These are phyloP conservation scores for Botrytis porri DNA, from an alignment of 2,329 filamentous ascomycete genomes.

Conservation along the genomic window DNA sequence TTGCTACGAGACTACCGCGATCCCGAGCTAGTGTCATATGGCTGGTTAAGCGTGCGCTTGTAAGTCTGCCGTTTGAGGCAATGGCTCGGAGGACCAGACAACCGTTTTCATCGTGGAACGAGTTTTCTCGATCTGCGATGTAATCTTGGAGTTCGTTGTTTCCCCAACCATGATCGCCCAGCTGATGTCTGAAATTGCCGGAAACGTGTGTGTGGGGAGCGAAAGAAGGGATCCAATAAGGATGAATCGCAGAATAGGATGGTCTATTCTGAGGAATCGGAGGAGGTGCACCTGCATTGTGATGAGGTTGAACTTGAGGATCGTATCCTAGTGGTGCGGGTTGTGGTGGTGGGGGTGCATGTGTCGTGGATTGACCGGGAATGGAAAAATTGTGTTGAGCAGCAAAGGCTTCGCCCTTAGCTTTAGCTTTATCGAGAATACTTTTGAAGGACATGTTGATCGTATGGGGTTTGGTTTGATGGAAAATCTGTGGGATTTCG, in stretches of 20 bases:
- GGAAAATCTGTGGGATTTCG: not conserved
- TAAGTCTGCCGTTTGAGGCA: conserved; percentile 46
- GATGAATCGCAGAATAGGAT: conserved; percentile 17
- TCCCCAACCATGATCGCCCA: conserved; percentile 59
- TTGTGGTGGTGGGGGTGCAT: conserved; percentile 7
- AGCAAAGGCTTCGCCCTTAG: conserved; percentile 27
- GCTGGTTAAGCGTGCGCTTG: conserved; percentile 54
- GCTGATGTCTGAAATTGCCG: conserved; percentile 53
- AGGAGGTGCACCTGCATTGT: conserved; percentile 5
- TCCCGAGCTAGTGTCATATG: conserved; percentile 50
- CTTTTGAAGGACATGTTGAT: conserved; percentile 27
- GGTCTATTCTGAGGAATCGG: conserved; percentile 18
- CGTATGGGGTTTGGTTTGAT: not conserved
- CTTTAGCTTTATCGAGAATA: conserved; percentile 31
- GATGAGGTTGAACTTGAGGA: conserved; percentile 8
- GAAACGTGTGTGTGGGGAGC: conserved; percentile 46
- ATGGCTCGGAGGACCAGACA: conserved; percentile 54
- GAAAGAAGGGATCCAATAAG: conserved; percentile 55
- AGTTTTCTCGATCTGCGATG: conserved; percentile 48
- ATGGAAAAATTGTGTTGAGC: conserved; percentile 23
- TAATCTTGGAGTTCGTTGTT: conserved; percentile 61
- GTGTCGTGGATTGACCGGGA: conserved; percentile 14
- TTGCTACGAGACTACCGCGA: conserved; percentile 51
- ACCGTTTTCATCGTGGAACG: conserved; percentile 52
- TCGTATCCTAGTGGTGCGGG: conserved; percentile 16